Evolutionary conservation across 768 basidiomycete species (phyloP), one percentile per base, ranked within the genome.

Genomic region (Agrocybe praecox): DNA sequence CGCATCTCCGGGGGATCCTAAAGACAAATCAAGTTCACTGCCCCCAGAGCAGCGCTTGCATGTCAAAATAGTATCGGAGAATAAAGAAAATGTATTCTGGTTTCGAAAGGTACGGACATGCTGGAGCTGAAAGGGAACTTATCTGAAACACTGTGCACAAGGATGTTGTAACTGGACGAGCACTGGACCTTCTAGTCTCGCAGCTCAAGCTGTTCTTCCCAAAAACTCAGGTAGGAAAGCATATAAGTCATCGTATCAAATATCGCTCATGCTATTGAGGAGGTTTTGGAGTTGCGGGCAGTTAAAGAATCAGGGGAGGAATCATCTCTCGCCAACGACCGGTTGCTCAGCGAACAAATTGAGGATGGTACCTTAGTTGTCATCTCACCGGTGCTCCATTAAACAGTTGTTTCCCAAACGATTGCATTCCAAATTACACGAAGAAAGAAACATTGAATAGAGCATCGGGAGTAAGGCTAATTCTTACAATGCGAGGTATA

Each of bases 1-100:
- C 36, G 92, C 92, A 11, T 62, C 74, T 42, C 82, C 90, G 2
- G 83, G 75, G 8, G 85, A 92, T 62, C 76, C 81, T 18, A 84
- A 80, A 62, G 85, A 88, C 65, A 80, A 73, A 50, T 51, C 70
- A 1, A 73, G 76, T 11, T 70, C 73, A 15, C 68, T 84, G 1
- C 72, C 84, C 14, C 64, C 83, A 44, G 80, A 82, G 21, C 78
- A 89, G 55, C 81, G 90, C 21, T 61, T 89, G 42, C 82, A 89
- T 66, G 62, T 91, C 32, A 81, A 73, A 36, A 80, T 86, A 6
- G 59, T 62, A 4, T 58, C 61, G 2, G 71, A 67, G 18, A 66
- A 72, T 51, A 52, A 62, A 15, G 80, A 84, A 64, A 75, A 73
- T 49, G 64, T 78, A 7, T 79, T 91, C 48, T 94, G 92, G 92